These are phyloP conservation scores for Raphidocelis subcapitata DNA, from an alignment of 139 green algal species.

Conservation along the genomic window DNA sequence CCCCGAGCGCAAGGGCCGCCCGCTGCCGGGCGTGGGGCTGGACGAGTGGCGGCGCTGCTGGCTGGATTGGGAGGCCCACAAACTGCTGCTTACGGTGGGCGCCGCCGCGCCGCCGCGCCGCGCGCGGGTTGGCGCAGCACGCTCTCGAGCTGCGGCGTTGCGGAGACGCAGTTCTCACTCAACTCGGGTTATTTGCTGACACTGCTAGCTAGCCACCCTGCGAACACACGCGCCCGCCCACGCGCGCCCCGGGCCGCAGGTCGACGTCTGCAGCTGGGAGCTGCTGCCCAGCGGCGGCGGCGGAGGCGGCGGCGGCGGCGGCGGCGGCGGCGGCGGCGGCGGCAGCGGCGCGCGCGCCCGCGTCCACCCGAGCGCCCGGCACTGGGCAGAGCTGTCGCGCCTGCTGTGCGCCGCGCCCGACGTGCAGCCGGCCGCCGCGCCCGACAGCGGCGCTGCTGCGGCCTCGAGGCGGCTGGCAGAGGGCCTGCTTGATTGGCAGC, in stretches of 20 bases:
- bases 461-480: not conserved
- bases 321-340: not conserved
- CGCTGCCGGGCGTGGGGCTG: too few relatives aligned
- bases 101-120: not conserved
- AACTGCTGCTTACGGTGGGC: constrained; percentile 23
- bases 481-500: constrained; percentile 6
- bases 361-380: constrained; percentile 4
- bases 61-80: constrained; percentile 6
- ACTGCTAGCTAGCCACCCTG: too few relatives aligned
- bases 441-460: not conserved
- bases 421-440: not conserved
- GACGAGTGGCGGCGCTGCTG: not conserved
- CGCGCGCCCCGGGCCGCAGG: too few relatives aligned
- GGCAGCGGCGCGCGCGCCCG: not conserved
- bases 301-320: not conserved
- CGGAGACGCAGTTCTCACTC: not conserved
- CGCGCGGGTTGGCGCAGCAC: not conserved
- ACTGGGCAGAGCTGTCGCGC: constrained; percentile 1
- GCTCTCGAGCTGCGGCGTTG: not conserved
- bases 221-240: too few relatives aligned
- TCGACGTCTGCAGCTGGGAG: constrained; percentile 4
- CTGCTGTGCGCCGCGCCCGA: not conserved
- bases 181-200: too few relatives aligned
- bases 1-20: constrained; percentile 35
- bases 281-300: not conserved